Evolutionary conservation across 306 rosid genomes (phyloP), one percentile per base, ranked within the genome.

Genomic region (Argentina anserina): DNA sequence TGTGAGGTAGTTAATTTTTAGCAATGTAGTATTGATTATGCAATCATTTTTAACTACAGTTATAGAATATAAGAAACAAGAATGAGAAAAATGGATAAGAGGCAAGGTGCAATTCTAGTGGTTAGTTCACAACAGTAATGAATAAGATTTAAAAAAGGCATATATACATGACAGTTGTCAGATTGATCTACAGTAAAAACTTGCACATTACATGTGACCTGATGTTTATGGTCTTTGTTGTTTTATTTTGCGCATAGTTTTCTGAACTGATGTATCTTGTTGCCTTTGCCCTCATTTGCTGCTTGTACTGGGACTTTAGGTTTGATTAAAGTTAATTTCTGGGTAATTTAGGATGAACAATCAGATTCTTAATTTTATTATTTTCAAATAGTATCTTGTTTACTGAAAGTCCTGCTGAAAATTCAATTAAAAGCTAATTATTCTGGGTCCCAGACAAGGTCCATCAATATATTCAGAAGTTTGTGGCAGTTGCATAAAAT

Each of bases 1-100:
- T 94, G 99, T 65, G 99, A 91, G 96, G 99, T 94, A 83, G 69
- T 79, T 84, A 8, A 25, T 69, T 72, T 25, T 26, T 20, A 56
- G 58, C 53, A 25, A 76, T 21, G 55, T 31, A 68, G 36, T 71
- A 21, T 67, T 34, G 43, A 65, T 63, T 56, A 39, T 73, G 63
- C 49, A 26, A 56, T 7, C 49, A 23, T 50, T 42, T 65, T 1
- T 6, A 66, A 43, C n/a, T 59, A 34, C 34, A 7, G 3, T 21
- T n/a, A 58, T 37, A 21, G 25, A 26, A 12, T 34, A 69, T 29
- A 23, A 61, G 66, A 31, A 29, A 59, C 21, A 10, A 60, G 42
- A 33, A 13, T 33, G 25, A 33, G 66, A 20, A 13, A 58, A 28
- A 58, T 28, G 37, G 21, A 61, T 33, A 9, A 21, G 14, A 9